Conservation (phyloP, 2,329 filamentous ascomycete genomes). For the Pseudocercospora fijiensis region DNA sequence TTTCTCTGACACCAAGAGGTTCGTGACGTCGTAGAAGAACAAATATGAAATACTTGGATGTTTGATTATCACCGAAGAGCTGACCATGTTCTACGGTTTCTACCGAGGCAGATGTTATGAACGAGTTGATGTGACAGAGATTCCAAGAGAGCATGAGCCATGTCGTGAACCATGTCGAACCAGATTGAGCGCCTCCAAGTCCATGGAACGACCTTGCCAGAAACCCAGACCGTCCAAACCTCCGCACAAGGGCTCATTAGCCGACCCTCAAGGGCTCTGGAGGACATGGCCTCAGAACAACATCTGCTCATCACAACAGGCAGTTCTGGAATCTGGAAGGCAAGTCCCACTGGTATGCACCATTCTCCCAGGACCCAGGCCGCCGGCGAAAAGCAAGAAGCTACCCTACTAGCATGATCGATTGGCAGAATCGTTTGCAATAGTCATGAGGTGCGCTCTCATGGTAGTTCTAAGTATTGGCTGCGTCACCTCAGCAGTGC, state of each 20-base stretch:
- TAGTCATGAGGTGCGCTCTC: background rate
- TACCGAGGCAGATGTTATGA: background rate
- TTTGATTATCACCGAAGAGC: too few species aligned
- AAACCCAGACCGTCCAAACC: background rate
- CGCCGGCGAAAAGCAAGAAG: background rate
- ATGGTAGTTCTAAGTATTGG: background rate
- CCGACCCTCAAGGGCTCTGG: background rate
- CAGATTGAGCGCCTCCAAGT: background rate
- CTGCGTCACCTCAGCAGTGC: background rate
- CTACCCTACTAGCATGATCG: background rate
- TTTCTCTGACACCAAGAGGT: background rate
- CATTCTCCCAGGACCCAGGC: background rate
- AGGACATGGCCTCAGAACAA: too few species aligned
- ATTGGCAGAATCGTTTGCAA: background rate
- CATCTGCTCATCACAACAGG: background rate
- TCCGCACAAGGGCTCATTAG: background rate
- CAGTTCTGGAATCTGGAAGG: conserved; percentile 2
- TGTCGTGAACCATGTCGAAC: background rate
- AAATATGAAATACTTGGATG: background rate
- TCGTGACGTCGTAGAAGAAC: background rate
- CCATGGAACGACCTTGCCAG: conserved; percentile 2
- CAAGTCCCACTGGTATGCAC: background rate
- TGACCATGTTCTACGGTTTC: too few species aligned
- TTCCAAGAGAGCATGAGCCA: background rate
- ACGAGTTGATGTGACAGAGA: too few species aligned